A percentile compares a stretch with the other conserved stretches of the same genome.
Conservation (phyloP, 371 early-diverging fungal genomes). For the Phascolomyces articulosus region DNA sequence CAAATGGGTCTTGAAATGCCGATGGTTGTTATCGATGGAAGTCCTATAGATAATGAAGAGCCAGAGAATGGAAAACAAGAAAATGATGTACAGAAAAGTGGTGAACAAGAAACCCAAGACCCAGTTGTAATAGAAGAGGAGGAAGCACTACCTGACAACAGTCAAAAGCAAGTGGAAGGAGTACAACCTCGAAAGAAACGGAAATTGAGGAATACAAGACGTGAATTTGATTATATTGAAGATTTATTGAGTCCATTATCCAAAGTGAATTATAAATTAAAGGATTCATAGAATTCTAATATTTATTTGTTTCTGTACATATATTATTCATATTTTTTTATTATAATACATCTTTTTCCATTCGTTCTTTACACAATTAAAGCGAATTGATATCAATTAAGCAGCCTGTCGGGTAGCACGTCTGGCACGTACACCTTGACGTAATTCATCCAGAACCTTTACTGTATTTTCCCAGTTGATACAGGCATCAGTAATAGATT, state of each 20-base stretch:
- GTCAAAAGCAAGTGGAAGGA: background rate
- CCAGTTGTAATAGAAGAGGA: background rate
- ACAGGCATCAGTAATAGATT: conserved; percentile 84
- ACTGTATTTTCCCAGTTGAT: conserved; percentile 80
- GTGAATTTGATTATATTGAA: background rate
- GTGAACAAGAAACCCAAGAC: background rate
- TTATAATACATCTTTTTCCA: background rate
- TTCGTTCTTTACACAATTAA: too few species aligned
- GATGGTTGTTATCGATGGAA: background rate
- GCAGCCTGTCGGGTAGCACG: conserved; percentile 43
- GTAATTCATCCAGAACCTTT: conserved; percentile 60
- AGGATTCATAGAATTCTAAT: background rate
- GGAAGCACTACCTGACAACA: background rate
- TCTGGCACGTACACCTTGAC: conserved; percentile 70
- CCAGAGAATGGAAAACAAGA: too few species aligned
- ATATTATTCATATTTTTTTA: background rate
- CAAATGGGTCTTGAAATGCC: background rate
- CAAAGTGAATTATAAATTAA: background rate
- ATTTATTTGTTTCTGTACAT: background rate
- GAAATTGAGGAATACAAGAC: background rate
- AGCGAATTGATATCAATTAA: background rate
- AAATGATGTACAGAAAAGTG: too few species aligned
- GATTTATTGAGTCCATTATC: background rate
- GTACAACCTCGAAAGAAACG: background rate
- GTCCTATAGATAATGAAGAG: background rate